These are phyloP conservation scores for Anisodus tanguticus DNA, from an alignment of 257 asterid species.

Conservation along the genomic window DNA sequence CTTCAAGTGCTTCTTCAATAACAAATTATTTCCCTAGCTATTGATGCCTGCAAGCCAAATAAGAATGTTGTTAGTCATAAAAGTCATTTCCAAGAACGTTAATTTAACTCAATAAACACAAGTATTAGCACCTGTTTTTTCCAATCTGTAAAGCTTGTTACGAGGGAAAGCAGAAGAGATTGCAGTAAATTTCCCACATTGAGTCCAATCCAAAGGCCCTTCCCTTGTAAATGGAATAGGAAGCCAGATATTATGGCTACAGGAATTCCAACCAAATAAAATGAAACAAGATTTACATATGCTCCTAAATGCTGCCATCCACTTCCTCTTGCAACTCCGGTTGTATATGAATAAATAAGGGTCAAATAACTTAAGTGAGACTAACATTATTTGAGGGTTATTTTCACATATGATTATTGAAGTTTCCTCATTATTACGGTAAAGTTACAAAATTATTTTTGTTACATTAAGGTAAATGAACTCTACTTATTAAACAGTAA, in stretches of 20 bases:
- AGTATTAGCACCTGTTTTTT: conserved; percentile 45
- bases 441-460: too few relatives aligned
- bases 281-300: conserved; percentile 58
- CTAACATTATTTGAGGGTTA: background rate
- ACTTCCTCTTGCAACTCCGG: conserved; percentile 63
- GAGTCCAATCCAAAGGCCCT: conserved; percentile 61
- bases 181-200: conserved; percentile 53
- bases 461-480: too few relatives aligned
- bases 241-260: conserved; percentile 49
- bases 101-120: background rate
- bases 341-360: background rate
- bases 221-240: conserved; percentile 46
- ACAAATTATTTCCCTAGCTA: conserved; percentile 14
- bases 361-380: background rate
- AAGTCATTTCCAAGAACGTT: background rate
- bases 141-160: conserved; percentile 52
- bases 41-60: conserved; percentile 25
- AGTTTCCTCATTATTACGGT: background rate
- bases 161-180: conserved; percentile 38
- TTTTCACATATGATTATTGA: background rate
- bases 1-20: background rate
- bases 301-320: conserved; percentile 68
- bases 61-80: background rate
- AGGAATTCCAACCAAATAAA: conserved; percentile 53
- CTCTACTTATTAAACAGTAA: too few relatives aligned